Evolutionary conservation across 345 rosid genomes (phyloP), one percentile per base, ranked within the genome.

Genomic region (Aquilaria yunnanensis): DNA sequence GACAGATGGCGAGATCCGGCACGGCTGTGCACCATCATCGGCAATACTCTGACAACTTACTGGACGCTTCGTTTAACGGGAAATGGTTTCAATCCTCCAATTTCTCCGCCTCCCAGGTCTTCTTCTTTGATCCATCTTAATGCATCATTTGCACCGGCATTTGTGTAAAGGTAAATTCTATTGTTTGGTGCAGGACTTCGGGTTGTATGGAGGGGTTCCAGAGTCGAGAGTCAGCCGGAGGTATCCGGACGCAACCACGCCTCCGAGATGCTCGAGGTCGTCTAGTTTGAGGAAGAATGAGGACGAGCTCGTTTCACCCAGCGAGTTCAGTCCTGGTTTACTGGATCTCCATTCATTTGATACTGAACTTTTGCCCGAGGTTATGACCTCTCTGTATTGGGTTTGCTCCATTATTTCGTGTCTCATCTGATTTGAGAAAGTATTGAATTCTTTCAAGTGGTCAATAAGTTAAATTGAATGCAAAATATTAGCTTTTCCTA

Each of bases 321-420:
- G 75, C 32, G 75, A 75, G 69, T 56, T 80, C 74, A 78, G 79
- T 51, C 75, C 79, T 49, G 83, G 88, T 33, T 65, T 83, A 70
- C 78, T 83, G 63, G 88, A 83, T 83, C 83, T 83, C 30, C 81
- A 83, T 68, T 78, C 88, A 33, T 74, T 80, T 47, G 85, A 80
- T 47, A 83, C 85, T n/a, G 88, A 83, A 75, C 73, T 83, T n/a
- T 69, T 80, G 29, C 67, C 81, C 0, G 80, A 80, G 81, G 85
- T 77, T 64, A 31, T 55, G 31, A 16, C 46, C 41, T 37, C 43
- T 37, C 43, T 37, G 8, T 37, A 37, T 9, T 9, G 8, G 43
- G 23, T 23, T 13, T 29, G 51, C 41, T 33, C 33, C 30, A 13
- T 2, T 29, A 46, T 59, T 58, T 23, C 49, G 5, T n/a, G 33